Base-by-base conservation (phyloP, 257 asterid genomes). In the Solanum raphanifolium region DNA sequence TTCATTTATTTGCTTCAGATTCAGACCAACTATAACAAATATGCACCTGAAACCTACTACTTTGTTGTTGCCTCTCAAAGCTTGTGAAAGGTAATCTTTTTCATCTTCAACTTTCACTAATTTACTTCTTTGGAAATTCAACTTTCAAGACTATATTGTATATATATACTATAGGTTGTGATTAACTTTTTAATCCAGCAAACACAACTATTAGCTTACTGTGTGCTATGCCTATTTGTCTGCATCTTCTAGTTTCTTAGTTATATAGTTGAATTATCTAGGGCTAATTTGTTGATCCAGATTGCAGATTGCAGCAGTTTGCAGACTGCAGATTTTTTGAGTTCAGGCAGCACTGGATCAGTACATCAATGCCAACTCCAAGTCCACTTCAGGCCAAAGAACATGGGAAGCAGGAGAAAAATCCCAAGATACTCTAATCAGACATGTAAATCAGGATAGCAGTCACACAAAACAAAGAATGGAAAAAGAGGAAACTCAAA, bases 71-170 rank as follows among this genome's bases (percentile, higher is more conserved):
- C 86, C 13, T 85, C 93, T 86, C 82, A 87, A 66, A 85, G 52
- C 84, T 83, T 78, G 31, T 81, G 75, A 75, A 84, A 86, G 94
- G 94, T 90, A 20, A 48, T 90, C 35, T 31, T n/a, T 79, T 41
- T 74, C 29, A 21, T 35, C 82, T 74, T 75, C 2, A 75, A 38
- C 9, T 12, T 41, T 41, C 41, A 34, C 82, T 46, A 46, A 13
- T 73, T 41, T 32, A 35, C 9, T 41, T 78, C 48, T 41, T 0
- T 41, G 15, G 15, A 41, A 41, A 41, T 41, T n/a, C 3, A 39
- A 29, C 83, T n/a, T 73, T 41, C 35, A 18, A 71, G 39, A 41
- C 25, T 41, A 41, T 41, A 41, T 41, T 41, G 46, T 41, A 10
- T 41, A 9, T 39, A 39, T 39, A 10, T 41, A 41, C 46, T 41